Evolutionary conservation across 2,329 filamentous ascomycete genomes (phyloP).

Genomic region (Penicillium aurantiogriseum): DNA sequence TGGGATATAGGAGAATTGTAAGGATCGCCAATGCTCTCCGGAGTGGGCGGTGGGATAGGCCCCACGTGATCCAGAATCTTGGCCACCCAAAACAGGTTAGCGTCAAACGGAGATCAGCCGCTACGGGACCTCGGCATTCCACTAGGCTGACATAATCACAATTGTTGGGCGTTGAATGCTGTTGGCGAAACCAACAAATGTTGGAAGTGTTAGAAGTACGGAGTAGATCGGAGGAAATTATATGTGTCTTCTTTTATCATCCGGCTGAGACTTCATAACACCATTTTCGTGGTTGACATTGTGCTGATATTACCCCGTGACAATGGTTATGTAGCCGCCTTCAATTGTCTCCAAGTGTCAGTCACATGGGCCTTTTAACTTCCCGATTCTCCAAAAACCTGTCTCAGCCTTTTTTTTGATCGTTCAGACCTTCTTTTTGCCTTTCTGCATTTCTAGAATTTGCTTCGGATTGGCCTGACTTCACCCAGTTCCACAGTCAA

Average conservation of each 20-base stretch:
- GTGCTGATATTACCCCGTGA: constrained; percentile 6
- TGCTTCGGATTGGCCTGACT: neutral
- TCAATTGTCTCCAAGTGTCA: constrained; percentile 29
- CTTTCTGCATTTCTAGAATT: constrained; percentile 11
- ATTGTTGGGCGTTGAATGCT: constrained; percentile 23
- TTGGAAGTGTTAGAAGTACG: neutral
- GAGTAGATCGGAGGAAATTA: neutral
- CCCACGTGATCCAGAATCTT: constrained; percentile 1
- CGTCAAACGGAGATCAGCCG: constrained; percentile 17
- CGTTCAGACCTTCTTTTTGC: constrained; percentile 14
- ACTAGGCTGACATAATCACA: constrained; percentile 19
- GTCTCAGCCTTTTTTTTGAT: constrained; percentile 8
- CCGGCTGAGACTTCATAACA: neutral
- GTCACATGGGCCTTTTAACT: constrained; percentile 39
- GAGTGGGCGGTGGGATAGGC: constrained; percentile 2
- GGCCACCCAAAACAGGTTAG: constrained; percentile 9
- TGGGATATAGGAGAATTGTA: constrained; percentile 7
- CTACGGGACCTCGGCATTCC: constrained; percentile 22
- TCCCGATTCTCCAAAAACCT: constrained; percentile 22
- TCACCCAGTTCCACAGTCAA: constrained; percentile 7
- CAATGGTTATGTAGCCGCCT: constrained; percentile 16
- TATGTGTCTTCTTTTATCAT: no score
- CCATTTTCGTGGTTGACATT: neutral
- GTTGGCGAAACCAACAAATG: constrained; percentile 8
- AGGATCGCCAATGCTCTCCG: constrained; percentile 6